Conservation (phyloP, 805 yeast genomes). For the Yarrowia alimentaria region DNA sequence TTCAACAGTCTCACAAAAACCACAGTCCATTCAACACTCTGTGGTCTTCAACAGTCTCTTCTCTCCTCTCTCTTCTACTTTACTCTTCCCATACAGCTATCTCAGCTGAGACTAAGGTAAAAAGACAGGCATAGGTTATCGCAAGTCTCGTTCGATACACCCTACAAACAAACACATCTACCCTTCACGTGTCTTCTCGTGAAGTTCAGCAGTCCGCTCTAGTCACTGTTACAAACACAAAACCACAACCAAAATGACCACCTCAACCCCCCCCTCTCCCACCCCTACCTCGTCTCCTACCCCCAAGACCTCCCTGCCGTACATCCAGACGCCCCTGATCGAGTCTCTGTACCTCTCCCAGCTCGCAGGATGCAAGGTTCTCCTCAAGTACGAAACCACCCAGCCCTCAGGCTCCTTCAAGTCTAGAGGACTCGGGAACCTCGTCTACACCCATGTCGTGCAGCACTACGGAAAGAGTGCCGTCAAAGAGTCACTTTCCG, state of each 20-base stretch:
- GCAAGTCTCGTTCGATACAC: no score
- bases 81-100: no score
- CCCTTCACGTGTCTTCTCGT: no score
- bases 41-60: no score
- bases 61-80: no score
- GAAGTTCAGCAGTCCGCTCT: no score
- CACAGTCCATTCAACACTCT: no score
- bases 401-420: constrained; percentile 92
- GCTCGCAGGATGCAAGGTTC: constrained; percentile 65
- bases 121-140: no score
- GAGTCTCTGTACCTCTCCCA: constrained; percentile 72
- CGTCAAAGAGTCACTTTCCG: constrained; percentile 30
- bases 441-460: constrained; percentile 59
- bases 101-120: no score
- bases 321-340: constrained; percentile 68
- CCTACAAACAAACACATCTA: no score
- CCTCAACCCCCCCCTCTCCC: constrained; percentile 22
- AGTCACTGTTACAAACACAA: no score
- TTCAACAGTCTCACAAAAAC: no score
- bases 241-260: constrained; percentile 21
- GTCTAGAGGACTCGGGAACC: constrained; percentile 89
- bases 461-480: constrained; percentile 47
- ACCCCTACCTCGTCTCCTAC: constrained; percentile 9
- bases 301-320: constrained; percentile 31
- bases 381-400: constrained; percentile 78